Evolutionary conservation across 176 grass and related monocot species (phyloP).

Genomic region (Phoenix roebelenii): DNA sequence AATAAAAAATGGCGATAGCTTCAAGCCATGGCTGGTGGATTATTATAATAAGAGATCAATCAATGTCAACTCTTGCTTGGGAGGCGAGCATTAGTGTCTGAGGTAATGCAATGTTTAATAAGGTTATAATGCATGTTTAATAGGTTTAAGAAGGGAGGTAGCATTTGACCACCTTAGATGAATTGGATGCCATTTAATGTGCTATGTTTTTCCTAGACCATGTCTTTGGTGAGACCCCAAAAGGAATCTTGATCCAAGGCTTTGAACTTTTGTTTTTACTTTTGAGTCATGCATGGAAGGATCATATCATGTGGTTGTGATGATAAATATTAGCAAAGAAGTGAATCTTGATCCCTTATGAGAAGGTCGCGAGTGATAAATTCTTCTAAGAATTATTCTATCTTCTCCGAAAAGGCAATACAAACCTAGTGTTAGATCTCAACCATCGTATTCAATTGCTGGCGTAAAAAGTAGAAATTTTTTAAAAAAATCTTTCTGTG

Average conservation of each 20-base stretch:
- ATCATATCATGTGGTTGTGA: conserved; percentile 3
- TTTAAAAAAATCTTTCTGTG: no score
- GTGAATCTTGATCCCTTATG: not conserved
- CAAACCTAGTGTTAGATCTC: no score
- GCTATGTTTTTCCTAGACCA: not conserved
- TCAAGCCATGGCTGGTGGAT: conserved; percentile 21
- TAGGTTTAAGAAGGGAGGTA: not conserved
- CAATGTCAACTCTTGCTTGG: conserved; percentile 49
- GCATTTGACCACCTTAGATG: conserved; percentile 3
- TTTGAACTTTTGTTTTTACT: not conserved
- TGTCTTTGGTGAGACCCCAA: not conserved
- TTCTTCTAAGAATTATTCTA: no score
- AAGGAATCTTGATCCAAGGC: not conserved
- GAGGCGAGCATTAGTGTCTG: conserved; percentile 11
- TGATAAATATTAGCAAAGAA: not conserved
- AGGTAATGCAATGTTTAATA: not conserved
- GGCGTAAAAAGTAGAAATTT: no score
- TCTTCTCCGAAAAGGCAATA: no score
- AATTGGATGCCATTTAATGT: not conserved
- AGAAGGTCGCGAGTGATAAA: not conserved
- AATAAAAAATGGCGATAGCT: not conserved
- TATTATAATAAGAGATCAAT: conserved; percentile 21
- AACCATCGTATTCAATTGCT: no score
- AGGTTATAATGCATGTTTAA: not conserved
- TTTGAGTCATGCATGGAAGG: not conserved